Evolutionary conservation across 805 yeast genomes (phyloP).

Genomic region (Candida koratica): DNA sequence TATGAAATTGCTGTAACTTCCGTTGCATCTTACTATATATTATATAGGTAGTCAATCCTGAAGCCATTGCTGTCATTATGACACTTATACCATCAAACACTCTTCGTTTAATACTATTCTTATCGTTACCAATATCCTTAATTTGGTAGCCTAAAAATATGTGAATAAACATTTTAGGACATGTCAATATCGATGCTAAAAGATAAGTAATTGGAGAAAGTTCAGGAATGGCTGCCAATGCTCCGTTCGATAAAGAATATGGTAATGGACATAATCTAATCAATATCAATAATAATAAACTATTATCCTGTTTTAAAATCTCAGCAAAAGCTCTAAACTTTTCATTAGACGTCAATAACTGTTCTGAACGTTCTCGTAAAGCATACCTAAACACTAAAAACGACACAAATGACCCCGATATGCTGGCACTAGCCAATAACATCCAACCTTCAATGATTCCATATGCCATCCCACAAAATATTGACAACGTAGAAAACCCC

Average conservation of each 20-base stretch:
- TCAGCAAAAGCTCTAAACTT: slow-evolving; percentile 71
- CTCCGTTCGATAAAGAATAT: slow-evolving; percentile 88
- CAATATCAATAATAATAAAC: slow-evolving; percentile 60
- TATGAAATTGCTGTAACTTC: slow-evolving; percentile 29
- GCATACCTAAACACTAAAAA: slow-evolving; percentile 63
- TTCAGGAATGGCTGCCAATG: slow-evolving; percentile 82
- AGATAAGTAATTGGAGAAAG: slow-evolving; percentile 59
- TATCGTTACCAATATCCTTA: slow-evolving; percentile 58
- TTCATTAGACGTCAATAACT: slow-evolving; percentile 56
- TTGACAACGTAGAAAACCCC: slow-evolving; percentile 71
- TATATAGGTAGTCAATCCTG: slow-evolving; percentile 59
- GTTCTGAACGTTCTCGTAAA: slow-evolving; percentile 53
- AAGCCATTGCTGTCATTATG: slow-evolving; percentile 49
- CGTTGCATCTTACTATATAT: slow-evolving; percentile 55
- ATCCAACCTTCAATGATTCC: slow-evolving; percentile 83
- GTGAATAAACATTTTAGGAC: slow-evolving; percentile 79
- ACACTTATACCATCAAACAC: slow-evolving; percentile 64
- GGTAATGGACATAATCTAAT: slow-evolving; percentile 89
- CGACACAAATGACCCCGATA: slow-evolving; percentile 70
- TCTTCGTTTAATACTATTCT: slow-evolving; percentile 47
- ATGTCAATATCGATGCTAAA: slow-evolving; percentile 66
- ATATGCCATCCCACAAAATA: slow-evolving; percentile 73
- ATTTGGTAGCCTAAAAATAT: slow-evolving; percentile 75
- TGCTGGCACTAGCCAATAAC: slow-evolving; percentile 62
- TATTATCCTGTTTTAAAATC: slow-evolving; percentile 60